phyloP scores from a whole-genome alignment of 805 yeast species.

The Starmerella vitae region DNA sequence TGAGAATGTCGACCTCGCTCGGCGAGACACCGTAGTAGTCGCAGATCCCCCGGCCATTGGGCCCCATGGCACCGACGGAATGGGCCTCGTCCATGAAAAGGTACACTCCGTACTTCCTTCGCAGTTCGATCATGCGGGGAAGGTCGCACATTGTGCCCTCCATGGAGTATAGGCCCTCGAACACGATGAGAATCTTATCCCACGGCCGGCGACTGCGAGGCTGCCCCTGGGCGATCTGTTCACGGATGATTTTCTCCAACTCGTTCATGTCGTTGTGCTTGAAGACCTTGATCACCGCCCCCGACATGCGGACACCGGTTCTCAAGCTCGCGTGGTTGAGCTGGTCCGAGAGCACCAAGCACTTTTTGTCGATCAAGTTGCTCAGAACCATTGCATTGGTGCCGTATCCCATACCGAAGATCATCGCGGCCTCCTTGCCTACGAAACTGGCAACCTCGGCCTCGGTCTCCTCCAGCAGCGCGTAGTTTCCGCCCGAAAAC shows the following conservation, averaged over 20 bases:
- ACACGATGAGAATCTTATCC: constrained; percentile 63
- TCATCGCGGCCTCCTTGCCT: constrained; percentile 76
- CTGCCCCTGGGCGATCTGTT: constrained; percentile 85
- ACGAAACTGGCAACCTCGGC: constrained; percentile 65
- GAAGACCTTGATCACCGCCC: constrained; percentile 84
- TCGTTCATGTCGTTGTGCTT: constrained; percentile 80
- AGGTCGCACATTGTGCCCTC: constrained; percentile 72
- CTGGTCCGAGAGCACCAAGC: constrained; percentile 86
- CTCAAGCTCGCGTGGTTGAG: constrained; percentile 92
- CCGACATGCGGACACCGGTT: constrained; percentile 84
- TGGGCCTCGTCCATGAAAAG: constrained; percentile 95
- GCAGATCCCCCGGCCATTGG: constrained; percentile 85
- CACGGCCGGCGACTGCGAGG: constrained; percentile 93
- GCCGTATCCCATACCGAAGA: constrained; percentile 91
- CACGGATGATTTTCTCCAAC: constrained; percentile 64
- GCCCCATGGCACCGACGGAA: constrained; percentile 97
- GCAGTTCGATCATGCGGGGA: constrained; percentile 58
- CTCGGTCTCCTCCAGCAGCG: constrained; percentile 64
- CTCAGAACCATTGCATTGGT: constrained; percentile 84
- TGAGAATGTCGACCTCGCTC: constrained; percentile 61
- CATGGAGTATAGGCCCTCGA: constrained; percentile 76
- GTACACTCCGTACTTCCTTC: constrained; percentile 75
- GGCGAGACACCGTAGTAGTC: constrained; percentile 81
- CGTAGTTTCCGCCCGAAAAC: constrained; percentile 58
- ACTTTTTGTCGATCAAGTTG: constrained; percentile 70